Evolutionary conservation across 2,329 filamentous ascomycete species (phyloP).

Genomic region (Talaromyces sp.): DNA sequence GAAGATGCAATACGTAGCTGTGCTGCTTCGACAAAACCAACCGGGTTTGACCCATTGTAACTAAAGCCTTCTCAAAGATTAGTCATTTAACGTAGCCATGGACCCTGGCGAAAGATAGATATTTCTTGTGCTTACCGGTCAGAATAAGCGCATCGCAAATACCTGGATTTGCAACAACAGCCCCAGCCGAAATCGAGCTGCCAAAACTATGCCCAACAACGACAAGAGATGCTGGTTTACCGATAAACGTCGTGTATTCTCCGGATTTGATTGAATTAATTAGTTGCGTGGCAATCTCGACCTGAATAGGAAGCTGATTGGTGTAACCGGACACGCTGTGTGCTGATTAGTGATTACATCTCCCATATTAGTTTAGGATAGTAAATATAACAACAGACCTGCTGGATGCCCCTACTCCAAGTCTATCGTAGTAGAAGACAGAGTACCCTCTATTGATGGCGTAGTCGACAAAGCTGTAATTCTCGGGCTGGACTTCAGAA

Average conservation of each 20-base stretch:
- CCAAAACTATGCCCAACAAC: neutral
- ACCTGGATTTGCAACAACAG: neutral
- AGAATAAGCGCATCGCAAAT: neutral
- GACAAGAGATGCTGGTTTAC: neutral
- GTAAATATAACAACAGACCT: neutral
- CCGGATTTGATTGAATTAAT: neutral
- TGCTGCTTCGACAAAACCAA: neutral
- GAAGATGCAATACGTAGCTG: neutral
- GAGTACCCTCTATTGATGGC: neutral
- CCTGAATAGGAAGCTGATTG: neutral
- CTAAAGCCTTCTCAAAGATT: neutral
- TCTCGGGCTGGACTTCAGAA: neutral
- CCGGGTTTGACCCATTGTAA: neutral
- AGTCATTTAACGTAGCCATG: too few relatives aligned
- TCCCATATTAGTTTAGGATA: too few relatives aligned
- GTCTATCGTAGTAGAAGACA: neutral
- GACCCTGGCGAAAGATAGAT: too few relatives aligned
- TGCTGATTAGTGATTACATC: neutral
- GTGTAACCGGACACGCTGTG: neutral
- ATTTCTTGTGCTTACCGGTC: neutral
- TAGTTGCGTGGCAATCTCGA: neutral
- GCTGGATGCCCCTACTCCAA: neutral
- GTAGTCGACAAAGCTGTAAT: neutral
- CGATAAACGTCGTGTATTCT: neutral
- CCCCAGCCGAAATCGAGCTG: neutral